Base-by-base conservation (phyloP, 2,329 filamentous ascomycete genomes). In the Diplodia mutila region DNA sequence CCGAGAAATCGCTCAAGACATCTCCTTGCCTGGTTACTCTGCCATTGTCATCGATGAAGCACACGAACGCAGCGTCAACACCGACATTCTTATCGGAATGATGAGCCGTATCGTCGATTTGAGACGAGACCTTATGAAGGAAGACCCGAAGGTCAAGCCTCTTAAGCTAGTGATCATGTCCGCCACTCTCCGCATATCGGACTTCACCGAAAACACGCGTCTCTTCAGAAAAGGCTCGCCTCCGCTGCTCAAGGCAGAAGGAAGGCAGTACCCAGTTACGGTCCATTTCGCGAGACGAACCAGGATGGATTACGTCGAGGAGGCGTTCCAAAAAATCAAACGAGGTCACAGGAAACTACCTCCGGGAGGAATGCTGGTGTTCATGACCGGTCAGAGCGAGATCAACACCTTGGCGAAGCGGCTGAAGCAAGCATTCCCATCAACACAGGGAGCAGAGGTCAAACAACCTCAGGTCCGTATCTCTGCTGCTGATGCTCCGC, bases 91-190 rank as follows among this genome's bases (percentile, higher is more conserved):
- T n/a, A 94, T 99, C 71, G 95, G 95, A 61, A 96, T 99, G 89
- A 87, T 98, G 18, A 97, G 94, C 75, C 89, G 94, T 74, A 93
- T 98, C 39, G 92, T 97, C 57, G 92, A 93, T 72, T 82, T 97
- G 65, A 87, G 95, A 68, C 87, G 90, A 65, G 87, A 92, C 48
- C 86, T 97, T 80, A 87, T 87, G 8, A 82, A 86, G 69, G 90
- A 95, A 76, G 87, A 95, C 69, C 82, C 89, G 0, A 86, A 87
- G 1, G 90, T 77, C 65, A 81, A 89, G 71, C 93, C 94, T 0
- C 80, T 99, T 64, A 99, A 98, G 80, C 85, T 99, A 9, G 88
- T 99, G 69, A 97, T 99, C 80, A 99, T 99, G 96, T 98, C 94
- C 69, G 95, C 95, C 52, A 99, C 95, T 2, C 84, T 99, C 39